Conservation (phyloP, 768 basidiomycete genomes). For the Tylopilus plumbeoviolaceoides region DNA sequence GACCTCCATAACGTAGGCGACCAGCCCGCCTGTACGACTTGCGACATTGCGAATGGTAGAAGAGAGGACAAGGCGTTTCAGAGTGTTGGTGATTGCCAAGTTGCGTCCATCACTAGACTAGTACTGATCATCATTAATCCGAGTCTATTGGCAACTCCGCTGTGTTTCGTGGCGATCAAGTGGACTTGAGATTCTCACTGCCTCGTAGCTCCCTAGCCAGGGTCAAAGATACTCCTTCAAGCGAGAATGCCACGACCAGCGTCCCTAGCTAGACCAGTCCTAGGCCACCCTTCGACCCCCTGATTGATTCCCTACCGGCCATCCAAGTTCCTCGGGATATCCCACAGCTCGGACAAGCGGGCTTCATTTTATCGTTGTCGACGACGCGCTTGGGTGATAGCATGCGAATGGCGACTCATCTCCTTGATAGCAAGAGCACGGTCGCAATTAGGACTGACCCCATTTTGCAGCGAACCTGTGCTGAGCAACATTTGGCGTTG, state of each 20-base stretch:
- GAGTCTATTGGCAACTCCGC: neutral
- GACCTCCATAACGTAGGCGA: conserved; percentile 75
- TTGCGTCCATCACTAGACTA: no score
- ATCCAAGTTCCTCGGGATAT: neutral
- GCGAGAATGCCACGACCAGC: neutral
- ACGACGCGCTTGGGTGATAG: neutral
- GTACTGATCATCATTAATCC: no score
- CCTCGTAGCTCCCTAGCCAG: neutral
- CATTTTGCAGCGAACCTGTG: neutral
- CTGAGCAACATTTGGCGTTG: neutral
- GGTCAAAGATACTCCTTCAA: neutral
- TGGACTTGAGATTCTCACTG: neutral
- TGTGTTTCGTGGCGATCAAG: neutral
- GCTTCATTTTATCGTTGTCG: neutral
- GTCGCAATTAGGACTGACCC: neutral
- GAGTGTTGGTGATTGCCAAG: neutral
- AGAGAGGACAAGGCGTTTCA: neutral
- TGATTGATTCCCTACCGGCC: neutral
- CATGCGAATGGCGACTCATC: neutral
- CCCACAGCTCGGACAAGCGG: neutral
- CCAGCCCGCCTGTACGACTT: conserved; percentile 41
- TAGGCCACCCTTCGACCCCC: neutral
- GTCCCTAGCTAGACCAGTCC: neutral
- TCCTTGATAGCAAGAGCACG: neutral
- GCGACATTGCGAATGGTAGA: conserved; percentile 7